Evolutionary conservation across 148 eudicot genomes (phyloP), one percentile per base, ranked within the genome.

Genomic region (Dianthus caryophyllus): DNA sequence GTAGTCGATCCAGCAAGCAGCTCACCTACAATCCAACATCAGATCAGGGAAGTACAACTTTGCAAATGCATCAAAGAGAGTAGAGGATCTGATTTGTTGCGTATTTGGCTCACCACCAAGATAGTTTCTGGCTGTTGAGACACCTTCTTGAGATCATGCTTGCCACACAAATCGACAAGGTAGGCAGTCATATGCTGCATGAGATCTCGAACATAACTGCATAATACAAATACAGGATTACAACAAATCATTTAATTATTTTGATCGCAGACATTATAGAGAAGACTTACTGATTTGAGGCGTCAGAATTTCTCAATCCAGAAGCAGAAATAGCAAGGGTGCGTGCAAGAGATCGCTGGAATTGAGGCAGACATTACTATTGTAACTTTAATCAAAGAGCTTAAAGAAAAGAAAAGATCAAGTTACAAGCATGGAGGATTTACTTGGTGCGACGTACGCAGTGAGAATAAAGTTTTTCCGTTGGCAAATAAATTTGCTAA

Each of bases 1-100:
- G 93, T 73, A 94, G 87, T 54, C 98, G 88, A 76, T 94, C 98
- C 77, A 90, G 77, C 76, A 90, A 76, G 84, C 97, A 94, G 69
- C 84, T 84, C 61, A 90, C 87, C 98, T 94, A 75, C 58, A 50
- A 53, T 76, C 39, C 60, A 66, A 67, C 22, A 31, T 13, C 21
- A 20, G 20, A 38, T 62, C 14, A 59, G n/a, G 67, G 21, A 36
- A 36, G 11, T 31, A 13, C 29, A 56, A 43, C 3, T 4, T 22
- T 9, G 43, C 64, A 59, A 60, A 60, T 7, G 20, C 46, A 60
- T 60, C 47, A 33, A 18, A 27, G n/a, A 66, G 51, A 41, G n/a
- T 21, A 18, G 22, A 56, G 44, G 25, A 58, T 20, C 25, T 36
- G 13, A 18, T 15, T 65, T 20, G 18, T 58, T 17, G 53, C 30